Base-by-base conservation (phyloP, 129 eudicot genomes). In the Saussurea involucrata region DNA sequence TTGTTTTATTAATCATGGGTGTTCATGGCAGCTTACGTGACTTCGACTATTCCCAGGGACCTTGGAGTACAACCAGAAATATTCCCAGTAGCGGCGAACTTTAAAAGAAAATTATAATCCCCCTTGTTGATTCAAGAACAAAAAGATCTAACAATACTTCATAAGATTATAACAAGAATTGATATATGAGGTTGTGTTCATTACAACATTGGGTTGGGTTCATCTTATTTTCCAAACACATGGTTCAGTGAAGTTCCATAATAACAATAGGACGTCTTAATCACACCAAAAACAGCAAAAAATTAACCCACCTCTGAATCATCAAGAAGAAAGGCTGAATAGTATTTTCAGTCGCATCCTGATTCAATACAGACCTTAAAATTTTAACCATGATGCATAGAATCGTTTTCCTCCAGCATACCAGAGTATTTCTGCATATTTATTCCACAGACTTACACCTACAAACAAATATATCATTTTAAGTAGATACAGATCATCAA, bases 171-270 rank as follows among this genome's bases (percentile, higher is more conserved):
- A 64, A 8, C 17, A 53, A 17, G 61, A 53, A 53, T 53, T 53
- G 21, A 53, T 17, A 53, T 53, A 17, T 49, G 58, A 49, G 21
- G 58, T 53, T 53, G 61, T 53, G 13, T 27, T 53, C 61, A 53
- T 53, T 53, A 80, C 17, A 34, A 36, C 67, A 71, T 55, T 69
- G 84, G 69, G 49, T 75, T 69, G 84, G 69, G 37, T 75, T 64
- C 73, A 73, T 28, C 82, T 84, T 87, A 81, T 81, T 79, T 78
- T 68, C 80, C 82, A 46, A 58, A 71, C 68, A 76, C 36, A 70
- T 74, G 63, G 61, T 79, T 71, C 66, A 75, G 53, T 70, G 66
- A 21, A 75, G 64, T 79, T 69, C 34, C 67, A 66, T 55, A 71
- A 80, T 68, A 68, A 84, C 57, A 24, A 69, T 15, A 22, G 8